Evolutionary conservation across 352 stramenopile species (phyloP).

Genomic region (Phytophthora pseudosyringae): DNA sequence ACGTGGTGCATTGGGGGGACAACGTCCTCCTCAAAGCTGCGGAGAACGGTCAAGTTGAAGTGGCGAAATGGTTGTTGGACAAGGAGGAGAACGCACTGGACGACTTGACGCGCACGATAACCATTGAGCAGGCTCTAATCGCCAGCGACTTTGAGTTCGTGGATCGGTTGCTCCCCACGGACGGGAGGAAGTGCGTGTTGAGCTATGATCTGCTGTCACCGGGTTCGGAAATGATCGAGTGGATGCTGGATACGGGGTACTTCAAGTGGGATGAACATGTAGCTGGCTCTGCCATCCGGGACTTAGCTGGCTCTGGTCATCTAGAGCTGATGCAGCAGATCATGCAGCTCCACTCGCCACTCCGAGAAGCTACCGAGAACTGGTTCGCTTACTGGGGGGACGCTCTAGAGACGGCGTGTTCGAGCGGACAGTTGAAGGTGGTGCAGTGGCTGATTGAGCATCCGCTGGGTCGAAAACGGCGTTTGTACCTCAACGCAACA

Average conservation of each 20-base stretch:
- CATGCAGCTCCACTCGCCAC: not conserved
- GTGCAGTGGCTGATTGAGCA: conserved; percentile 14
- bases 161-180: not conserved
- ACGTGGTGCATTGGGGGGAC: conserved; percentile 1
- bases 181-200: conserved; percentile 7
- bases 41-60: not conserved
- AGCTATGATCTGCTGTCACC: conserved; percentile 3
- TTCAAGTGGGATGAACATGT: not conserved
- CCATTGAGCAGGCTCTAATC: not conserved
- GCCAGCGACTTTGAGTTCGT: conserved; percentile 2
- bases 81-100: not conserved
- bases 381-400: conserved; percentile 3
- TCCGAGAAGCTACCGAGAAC: not conserved
- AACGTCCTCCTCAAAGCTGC: not conserved
- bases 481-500: not conserved
- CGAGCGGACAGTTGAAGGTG: not conserved
- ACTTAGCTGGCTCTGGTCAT: conserved; percentile 1
- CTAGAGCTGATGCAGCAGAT: conserved; percentile 28
- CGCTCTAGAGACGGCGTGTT: conserved; percentile 4
- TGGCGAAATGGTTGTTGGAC: not conserved
- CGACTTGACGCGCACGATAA: not conserved
- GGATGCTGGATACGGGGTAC: conserved; percentile 21
- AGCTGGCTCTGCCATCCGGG: conserved; percentile 9
- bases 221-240: conserved; percentile 15
- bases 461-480: not conserved